Conservation (phyloP, 768 basidiomycete species). For the Stropharia rugosoannulata region DNA sequence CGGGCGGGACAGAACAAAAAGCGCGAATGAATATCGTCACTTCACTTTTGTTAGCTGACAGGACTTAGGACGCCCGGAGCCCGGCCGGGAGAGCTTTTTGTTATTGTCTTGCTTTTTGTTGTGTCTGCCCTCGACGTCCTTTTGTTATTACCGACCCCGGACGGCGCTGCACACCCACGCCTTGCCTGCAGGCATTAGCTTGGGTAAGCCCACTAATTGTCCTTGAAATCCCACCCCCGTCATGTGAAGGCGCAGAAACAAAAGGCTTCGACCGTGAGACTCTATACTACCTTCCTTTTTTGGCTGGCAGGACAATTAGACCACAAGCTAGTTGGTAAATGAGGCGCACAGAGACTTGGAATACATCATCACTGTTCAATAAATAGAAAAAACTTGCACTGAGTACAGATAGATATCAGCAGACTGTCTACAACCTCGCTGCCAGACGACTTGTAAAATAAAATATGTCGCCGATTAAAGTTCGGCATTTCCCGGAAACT, state of each 20-base stretch:
- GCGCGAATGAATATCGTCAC: constrained; percentile 15
- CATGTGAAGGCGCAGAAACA: constrained; percentile 18
- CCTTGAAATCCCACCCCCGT: constrained; percentile 12
- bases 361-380: background rate
- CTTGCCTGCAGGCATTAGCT: constrained; percentile 12
- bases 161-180: constrained; percentile 22
- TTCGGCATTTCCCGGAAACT: background rate
- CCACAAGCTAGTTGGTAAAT: constrained; percentile 3
- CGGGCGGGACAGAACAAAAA: constrained; percentile 19
- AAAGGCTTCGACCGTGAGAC: constrained; percentile 14
- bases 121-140: constrained; percentile 19
- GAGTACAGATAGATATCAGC: background rate
- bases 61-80: constrained; percentile 17
- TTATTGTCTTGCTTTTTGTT: constrained; percentile 9
- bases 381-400: constrained; percentile 10
- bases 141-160: constrained; percentile 22
- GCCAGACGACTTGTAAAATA: too few species aligned
- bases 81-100: constrained; percentile 21
- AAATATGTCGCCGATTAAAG: background rate
- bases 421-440: too few species aligned
- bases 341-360: background rate
- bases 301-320: constrained; percentile 17
- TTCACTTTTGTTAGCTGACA: constrained; percentile 20
- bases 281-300: constrained; percentile 8
- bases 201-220: constrained; percentile 15